Evolutionary conservation across 441 rosid species (phyloP), one percentile per base, ranked within the genome.

Genomic region (Syzygium malaccense): DNA sequence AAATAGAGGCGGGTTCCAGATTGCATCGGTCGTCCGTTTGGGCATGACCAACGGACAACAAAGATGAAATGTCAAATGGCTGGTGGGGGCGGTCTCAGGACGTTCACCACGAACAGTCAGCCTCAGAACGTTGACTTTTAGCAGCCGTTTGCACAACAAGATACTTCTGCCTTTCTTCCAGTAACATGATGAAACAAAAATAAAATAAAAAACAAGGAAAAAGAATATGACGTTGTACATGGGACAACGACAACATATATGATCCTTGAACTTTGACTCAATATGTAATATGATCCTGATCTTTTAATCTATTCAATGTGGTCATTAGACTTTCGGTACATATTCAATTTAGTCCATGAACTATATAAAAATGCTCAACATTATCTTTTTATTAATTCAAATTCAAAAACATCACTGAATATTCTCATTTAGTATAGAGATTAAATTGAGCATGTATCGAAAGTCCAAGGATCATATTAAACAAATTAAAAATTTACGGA

Each of bases 271-370:
- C 0, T 60, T 58, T 14, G 0, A 7, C 0, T 0, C 6, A 28
- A 1, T 0, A 0, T 60, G 0, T 0, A 13, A 13, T 6, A 3
- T 60, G 4, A 0, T 60, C 0, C 1, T 28, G 4, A 28, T 2
- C 6, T 60, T 60, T 5, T 60, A 1, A 60, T 60, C 28, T 28
- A 0, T 6, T 28, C 48, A 45, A 45, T 45, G 2, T 7, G 9
- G 7, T 45, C 48, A 7, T 45, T 45, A 0, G 9, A 45, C 8
- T 45, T 45, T 7, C 48, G 0, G 6, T 28, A 28, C n/a, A 53
- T 53, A 5, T 14, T 53, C 54, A 53, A 53, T 4, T 60, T 28
- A 2, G 0, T 28, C 0, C 28, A 28, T 28, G 1, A 60, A 1
- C 2, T 60, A 28, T 13, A 60, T 1, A 2, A 60, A 28, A 60